Evolutionary conservation across 163 green algal genomes (phyloP), one percentile per base, ranked within the genome.

Genomic region (Scenedesmus sp.): DNA sequence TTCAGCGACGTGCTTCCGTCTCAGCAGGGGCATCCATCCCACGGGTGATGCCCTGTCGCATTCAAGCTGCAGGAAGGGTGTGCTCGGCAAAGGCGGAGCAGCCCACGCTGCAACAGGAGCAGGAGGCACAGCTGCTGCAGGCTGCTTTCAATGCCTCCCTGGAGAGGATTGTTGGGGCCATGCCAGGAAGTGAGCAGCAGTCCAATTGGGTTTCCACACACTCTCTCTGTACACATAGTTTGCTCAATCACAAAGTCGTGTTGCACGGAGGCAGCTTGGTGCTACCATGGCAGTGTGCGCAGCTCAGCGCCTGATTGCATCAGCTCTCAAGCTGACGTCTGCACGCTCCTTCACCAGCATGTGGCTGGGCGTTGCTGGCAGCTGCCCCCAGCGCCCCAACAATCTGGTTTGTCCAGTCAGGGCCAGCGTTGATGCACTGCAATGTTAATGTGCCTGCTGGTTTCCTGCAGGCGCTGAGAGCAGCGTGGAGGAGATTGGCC

Each of bases 131-230:
- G 81, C 18, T 55, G 81, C 20, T 46, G 18, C 81, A 86, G 54
- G 81, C 81, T 86, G 81, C 81, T 34, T 86, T 86, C 81, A 86
- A 64, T 66, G 81, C 81, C 26, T 59, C 34, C 26, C 76, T 84
- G 76, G 76, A 84, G 76, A 84, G 46, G 34, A 57, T 84, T 60
- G 76, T 84, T 23, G 46, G 76, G 26, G 76, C 70, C 5, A 52
- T 79, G 70, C 70, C 70, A 52, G 70, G 70, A 79, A 79, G 70
- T 79, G 23, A 79, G 70, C 23, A 79, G 66, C 66, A 34, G 66
- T 76, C 2, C 66, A 18, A 46, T 46, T 46, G n/a, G 0, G 34
- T 46, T 46, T 46, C 34, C 34, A 46, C 34, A 64, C 59, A 64
- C 8, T 15, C 8, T 8, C 9, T 8, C 9, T 64, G 59, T 10